A percentile compares a stretch with the other conserved stretches of the same genome.
Evolutionary conservation across 2,329 filamentous ascomycete genomes (phyloP).

Genomic region (Fusarium zealandicum): DNA sequence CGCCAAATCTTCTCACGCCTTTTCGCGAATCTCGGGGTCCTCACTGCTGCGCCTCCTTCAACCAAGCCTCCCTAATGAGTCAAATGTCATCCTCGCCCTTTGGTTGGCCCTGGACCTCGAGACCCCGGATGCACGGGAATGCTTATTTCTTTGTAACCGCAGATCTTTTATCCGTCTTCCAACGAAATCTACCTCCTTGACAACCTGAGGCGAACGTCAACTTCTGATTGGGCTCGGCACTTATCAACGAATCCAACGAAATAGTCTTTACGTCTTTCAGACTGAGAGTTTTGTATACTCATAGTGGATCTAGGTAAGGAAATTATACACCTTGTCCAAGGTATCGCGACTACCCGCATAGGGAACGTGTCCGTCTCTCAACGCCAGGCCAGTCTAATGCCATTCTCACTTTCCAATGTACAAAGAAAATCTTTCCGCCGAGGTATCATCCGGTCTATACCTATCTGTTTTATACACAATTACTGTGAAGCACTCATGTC

Average conservation of each 20-base stretch:
- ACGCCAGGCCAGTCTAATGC: neutral
- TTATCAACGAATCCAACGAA: neutral
- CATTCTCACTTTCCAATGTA: conserved; percentile 15
- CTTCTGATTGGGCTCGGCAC: neutral
- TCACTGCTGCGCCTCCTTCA: conserved; percentile 26
- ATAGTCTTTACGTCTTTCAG: neutral
- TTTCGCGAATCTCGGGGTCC: conserved; percentile 27
- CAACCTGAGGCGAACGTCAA: neutral
- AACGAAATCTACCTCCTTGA: conserved; percentile 1
- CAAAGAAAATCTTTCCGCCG: conserved; percentile 30
- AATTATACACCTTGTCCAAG: conserved; percentile 23
- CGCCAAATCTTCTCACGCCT: neutral
- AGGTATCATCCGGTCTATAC: conserved; percentile 32
- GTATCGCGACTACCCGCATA: conserved; percentile 19
- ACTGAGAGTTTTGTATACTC: neutral
- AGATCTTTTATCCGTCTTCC: neutral
- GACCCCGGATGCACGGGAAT: conserved; percentile 5
- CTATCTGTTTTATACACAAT: conserved; percentile 23
- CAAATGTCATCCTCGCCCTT: conserved; percentile 21
- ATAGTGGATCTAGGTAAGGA: conserved; percentile 21
- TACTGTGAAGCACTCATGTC: conserved; percentile 7
- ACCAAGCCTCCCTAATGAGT: neutral
- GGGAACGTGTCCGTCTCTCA: conserved; percentile 14
- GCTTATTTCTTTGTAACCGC: neutral
- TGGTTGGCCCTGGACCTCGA: conserved; percentile 21